Evolutionary conservation across 306 rosid species (phyloP).

Genomic region (Ammopiptanthus mongolicus): DNA sequence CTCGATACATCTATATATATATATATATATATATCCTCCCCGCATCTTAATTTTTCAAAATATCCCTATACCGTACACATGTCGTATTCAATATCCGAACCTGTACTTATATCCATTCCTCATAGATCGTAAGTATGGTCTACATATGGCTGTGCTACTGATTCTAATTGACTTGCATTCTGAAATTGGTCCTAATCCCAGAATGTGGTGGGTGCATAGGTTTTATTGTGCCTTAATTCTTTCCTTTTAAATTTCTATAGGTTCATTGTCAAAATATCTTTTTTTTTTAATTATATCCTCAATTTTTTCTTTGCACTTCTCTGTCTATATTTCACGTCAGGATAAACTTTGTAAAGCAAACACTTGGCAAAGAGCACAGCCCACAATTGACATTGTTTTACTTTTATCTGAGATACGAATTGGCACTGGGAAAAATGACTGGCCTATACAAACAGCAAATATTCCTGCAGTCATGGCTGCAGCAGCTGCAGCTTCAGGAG

Average conservation of each 20-base stretch:
- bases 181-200: not conserved
- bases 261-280: not conserved
- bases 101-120: not conserved
- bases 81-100: not conserved
- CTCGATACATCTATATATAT: too few relatives aligned
- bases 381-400: slow-evolving; percentile 85
- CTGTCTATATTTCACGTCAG: slow-evolving; percentile 37
- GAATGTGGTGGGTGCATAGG: not conserved
- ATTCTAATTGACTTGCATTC: not conserved
- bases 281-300: slow-evolving; percentile 1
- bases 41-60: too few relatives aligned
- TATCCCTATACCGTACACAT: too few relatives aligned
- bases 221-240: slow-evolving; percentile 10
- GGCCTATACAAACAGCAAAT: slow-evolving; percentile 83
- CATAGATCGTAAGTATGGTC: not conserved
- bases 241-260: not conserved
- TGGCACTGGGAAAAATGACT: slow-evolving; percentile 88
- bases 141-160: not conserved
- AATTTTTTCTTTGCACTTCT: slow-evolving; percentile 18
- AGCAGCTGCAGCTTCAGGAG: slow-evolving; percentile 97
- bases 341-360: slow-evolving; percentile 93
- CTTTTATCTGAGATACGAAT: slow-evolving; percentile 91
- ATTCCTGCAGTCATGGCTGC: slow-evolving; percentile 97
- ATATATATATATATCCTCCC: too few relatives aligned
- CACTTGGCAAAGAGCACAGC: slow-evolving; percentile 92